Evolutionary conservation across 345 rosid species (phyloP).

Genomic region (Rubroshorea leprosula): DNA sequence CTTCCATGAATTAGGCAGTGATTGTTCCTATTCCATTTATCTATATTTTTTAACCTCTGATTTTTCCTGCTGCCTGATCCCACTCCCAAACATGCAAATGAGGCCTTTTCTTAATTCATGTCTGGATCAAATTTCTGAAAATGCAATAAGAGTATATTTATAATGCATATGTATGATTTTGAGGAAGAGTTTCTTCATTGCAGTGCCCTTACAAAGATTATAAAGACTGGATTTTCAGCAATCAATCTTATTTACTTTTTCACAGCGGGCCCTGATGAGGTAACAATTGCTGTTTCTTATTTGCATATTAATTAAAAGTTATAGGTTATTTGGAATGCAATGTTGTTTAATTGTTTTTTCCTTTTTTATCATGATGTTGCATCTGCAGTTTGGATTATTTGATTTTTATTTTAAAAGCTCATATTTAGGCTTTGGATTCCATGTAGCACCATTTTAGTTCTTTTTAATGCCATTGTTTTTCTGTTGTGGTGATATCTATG

Average conservation of each 20-base stretch:
- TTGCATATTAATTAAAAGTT: background rate
- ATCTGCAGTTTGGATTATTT: background rate
- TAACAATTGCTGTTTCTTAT: constrained; percentile 10
- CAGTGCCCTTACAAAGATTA: constrained; percentile 94
- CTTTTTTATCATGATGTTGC: no score
- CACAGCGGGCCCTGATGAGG: constrained; percentile 99
- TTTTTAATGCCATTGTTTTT: background rate
- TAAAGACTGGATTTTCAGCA: constrained; percentile 94
- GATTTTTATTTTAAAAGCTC: background rate
- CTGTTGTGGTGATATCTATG: background rate
- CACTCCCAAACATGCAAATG: no score
- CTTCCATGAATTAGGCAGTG: no score
- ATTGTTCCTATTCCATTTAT: no score
- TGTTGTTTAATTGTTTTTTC: background rate
- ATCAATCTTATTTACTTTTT: constrained; percentile 97
- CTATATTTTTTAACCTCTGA: no score
- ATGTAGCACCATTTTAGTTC: background rate
- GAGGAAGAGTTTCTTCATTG: constrained; percentile 16
- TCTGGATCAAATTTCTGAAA: background rate
- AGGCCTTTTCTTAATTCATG: background rate
- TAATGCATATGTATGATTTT: background rate
- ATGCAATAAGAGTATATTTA: background rate
- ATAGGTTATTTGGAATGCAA: background rate
- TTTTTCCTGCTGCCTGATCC: no score
- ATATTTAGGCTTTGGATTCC: background rate